These are phyloP conservation scores for Rubroboletus satanas DNA, from an alignment of 768 basidiomycete species.

Conservation along the genomic window DNA sequence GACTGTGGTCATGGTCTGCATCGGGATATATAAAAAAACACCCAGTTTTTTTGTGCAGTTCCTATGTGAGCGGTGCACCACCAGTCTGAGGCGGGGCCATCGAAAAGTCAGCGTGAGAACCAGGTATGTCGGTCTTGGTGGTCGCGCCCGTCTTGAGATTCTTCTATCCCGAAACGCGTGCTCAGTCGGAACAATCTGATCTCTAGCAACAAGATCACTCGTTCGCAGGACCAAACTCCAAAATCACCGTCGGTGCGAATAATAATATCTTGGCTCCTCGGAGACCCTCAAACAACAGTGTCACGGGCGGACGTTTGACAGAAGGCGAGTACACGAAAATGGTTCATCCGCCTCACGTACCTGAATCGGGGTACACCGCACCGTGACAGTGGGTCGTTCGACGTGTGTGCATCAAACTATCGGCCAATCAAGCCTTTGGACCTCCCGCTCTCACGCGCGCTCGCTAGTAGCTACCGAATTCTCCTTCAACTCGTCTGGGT, in stretches of 20 bases:
- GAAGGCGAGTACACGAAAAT: background rate
- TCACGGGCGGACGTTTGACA: conserved; percentile 6
- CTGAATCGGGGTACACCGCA: background rate
- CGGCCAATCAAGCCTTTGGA: background rate
- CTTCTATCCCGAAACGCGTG: background rate
- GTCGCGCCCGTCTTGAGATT: background rate
- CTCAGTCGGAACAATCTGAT: background rate
- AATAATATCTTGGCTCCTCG: background rate
- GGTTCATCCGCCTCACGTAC: background rate
- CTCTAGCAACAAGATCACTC: background rate
- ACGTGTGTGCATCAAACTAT: background rate
- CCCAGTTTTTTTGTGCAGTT: no score
- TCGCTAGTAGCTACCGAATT: background rate
- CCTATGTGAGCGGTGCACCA: background rate
- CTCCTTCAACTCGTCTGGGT: background rate
- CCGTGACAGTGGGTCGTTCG: background rate
- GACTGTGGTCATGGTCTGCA: conserved; percentile 38
- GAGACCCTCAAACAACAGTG: conserved; percentile 9
- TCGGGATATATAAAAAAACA: background rate
- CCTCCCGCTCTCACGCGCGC: background rate
- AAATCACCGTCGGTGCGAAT: background rate
- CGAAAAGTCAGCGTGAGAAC: conserved; percentile 9
- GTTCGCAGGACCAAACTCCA: background rate
- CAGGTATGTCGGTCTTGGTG: background rate
- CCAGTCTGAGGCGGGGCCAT: background rate